Base-by-base conservation (phyloP, 495 filamentous ascomycete genomes). In the Aspergillus olivimuriae region DNA sequence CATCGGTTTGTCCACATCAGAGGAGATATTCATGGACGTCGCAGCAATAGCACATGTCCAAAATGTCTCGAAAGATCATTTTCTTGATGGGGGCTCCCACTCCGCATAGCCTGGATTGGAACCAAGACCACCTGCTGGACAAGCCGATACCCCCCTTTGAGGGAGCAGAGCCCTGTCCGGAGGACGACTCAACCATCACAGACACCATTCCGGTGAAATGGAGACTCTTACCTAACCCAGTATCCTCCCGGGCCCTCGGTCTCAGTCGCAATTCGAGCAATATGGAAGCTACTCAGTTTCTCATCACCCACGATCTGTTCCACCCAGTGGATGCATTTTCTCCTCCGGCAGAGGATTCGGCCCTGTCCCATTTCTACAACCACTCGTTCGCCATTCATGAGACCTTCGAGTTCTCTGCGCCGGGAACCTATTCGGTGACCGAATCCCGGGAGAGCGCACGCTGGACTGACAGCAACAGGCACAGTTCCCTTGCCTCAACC, bases 311-410 rank as follows among this genome's bases (percentile, higher is more conserved):
- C 15, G 62, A 73, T 34, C 43, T 68, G 69, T n/a, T n/a, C 39
- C 47, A 30, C 55, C 44, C 34, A 47, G 51, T 42, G 54, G 40
- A 14, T 52, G 49, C 12, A 57, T 50, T 28, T 24, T 46, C 33
- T 22, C 52, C 41, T 8, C 47, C 24, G 20, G 43, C 63, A 11
- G 57, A 67, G 7, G 69, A 72, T 41, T 65, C 73, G 4, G 43
- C 60, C 4, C 59, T 77, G 9, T 73, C 79, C 4, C 74, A 80
- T 46, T 88, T 88, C 53, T 86, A 87, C 55, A 76, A 87, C 47
- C 80, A 86, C 54, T 89, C 86, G 0, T 72, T 88, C 24, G 75
- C 76, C 5, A 53, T 82, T 4, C 80, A 89, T 48, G 73, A 83
- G 46, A 51, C 55, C 1, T 62, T 58, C 5, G 59, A 63, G 34